Evolutionary conservation across 1,284 basidiomycete genomes (phyloP), one percentile per base, ranked within the genome.

Genomic region (Leccinum subfulvum): DNA sequence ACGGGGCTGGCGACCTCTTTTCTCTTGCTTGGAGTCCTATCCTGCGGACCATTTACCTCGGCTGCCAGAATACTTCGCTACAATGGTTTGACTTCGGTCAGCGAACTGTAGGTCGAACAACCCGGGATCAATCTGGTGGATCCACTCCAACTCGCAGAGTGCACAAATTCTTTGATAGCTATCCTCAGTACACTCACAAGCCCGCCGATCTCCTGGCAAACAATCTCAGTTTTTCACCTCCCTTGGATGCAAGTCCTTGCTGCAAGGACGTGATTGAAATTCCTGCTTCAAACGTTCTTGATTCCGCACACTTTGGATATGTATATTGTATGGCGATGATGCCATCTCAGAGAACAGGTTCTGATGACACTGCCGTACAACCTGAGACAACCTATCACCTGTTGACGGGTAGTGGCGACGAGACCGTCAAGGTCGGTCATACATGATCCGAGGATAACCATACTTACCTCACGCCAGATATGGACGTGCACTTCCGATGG

Each of bases 281-380:
- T 28, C 84, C 87, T 4, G 79, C 84, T 11, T 79, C 80, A 59
- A 90, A 91, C 67, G 88, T 93, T 18, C 80, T 94, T 37, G 88
- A 92, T 67, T 91, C 92, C 2, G 96, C 95, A 1, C 96, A 98
- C 75, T 95, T 88, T 75, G 96, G 96, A 10, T 98, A 98, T 73
- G 84, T 98, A 14, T 98, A 98, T 73, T 94, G 91, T 67, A 88
- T 98, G 81, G 79, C 85, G 1, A 77, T 90, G 39, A 72, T 90
- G 8, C 82, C 82, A 18, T 77, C 77, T 33, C 73, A 71, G 10
- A 70, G 76, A 56, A 76, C 77, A 60, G 77, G 78, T 26, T 77
- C 74, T 8, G 71, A 78, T 62, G 73, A 77, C 69, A 57, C 66
- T 64, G 64, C 62, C 10, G 63, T 73, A 33, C 72, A 69, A 47